These are phyloP conservation scores for Sistotremastrum niveocremeum DNA, from an alignment of 768 basidiomycete genomes.

Conservation along the genomic window DNA sequence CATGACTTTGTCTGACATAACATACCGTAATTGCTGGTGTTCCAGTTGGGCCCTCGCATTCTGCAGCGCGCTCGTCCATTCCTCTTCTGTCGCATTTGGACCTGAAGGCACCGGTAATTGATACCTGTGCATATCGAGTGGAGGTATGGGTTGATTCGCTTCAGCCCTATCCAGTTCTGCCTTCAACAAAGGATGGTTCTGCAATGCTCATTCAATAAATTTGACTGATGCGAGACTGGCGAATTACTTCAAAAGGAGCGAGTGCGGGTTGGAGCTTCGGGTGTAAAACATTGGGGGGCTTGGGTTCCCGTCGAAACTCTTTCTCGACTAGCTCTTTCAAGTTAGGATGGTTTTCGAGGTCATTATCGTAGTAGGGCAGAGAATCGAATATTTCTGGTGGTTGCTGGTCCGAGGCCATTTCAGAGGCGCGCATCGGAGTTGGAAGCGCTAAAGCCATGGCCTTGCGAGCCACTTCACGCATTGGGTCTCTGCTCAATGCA, in stretches of 20 bases:
- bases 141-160: constrained; percentile 45
- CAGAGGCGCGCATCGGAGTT: no score
- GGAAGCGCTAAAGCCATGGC: no score
- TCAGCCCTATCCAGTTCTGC: constrained; percentile 69
- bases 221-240: neutral
- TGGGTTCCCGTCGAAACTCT: constrained; percentile 62
- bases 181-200: constrained; percentile 59
- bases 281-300: constrained; percentile 41
- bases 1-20: neutral
- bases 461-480: no score
- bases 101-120: constrained; percentile 56
- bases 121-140: constrained; percentile 61
- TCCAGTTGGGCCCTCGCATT: constrained; percentile 77
- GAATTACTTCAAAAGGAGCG: constrained; percentile 57
- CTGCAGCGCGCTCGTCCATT: constrained; percentile 60
- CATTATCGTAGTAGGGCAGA: constrained; percentile 90
- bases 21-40: constrained; percentile 70
- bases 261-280: constrained; percentile 54
- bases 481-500: no score
- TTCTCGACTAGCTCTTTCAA: constrained; percentile 64
- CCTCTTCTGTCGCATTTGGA: constrained; percentile 52
- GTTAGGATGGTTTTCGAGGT: constrained; percentile 61
- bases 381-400: constrained; percentile 54
- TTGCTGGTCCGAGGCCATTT: neutral
- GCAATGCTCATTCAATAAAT: constrained; percentile 3